Base-by-base conservation (phyloP, 129 eudicot genomes). In the Gnaphalium uliginosum region DNA sequence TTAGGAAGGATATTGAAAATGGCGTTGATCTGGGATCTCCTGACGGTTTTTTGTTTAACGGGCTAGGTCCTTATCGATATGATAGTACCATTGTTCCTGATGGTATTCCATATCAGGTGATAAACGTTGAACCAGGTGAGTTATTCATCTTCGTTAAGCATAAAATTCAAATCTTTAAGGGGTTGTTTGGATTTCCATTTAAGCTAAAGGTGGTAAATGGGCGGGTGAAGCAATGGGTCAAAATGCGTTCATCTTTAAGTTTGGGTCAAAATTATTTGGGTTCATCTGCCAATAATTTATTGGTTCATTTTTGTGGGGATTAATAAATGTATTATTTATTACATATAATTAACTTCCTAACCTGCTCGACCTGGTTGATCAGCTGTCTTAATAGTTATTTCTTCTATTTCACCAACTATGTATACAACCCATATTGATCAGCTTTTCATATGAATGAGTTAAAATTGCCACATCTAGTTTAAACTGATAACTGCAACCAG, bases 121-220 rank as follows among this genome's bases (percentile, higher is more conserved):
- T 94, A 68, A 90, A 87, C 79, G 98, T 89, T 58, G 97, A 90
- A 65, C 93, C 98, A 86, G 98, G 98, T 94, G 84, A 59, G 80
- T 27, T 73, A 51, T 79, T 81, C 39, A 21, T 27, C 66, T 35
- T 73, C 63, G 73, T 81, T 50, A 17, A 53, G 71, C 66, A 35
- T 29, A 74, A 82, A 46, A 6, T 41, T 71, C 30, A 22, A 25
- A 69, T 54, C 61, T 61, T 78, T 48, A 0, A 4, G 33, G 29
- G 64, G n/a, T 65, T 71, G 30, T 54, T 54, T 71, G 63, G 32
- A 71, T 71, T 61, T 50, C 25, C 5, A 0, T 56, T 56, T 22
- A 7, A 56, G 13, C 26, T 22, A 21, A 9, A 1, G 61, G 11
- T 19, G 26, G 25, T 19, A 60, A 58, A 60, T 22, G 32, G 37